phyloP scores from a whole-genome alignment of 2,329 filamentous ascomycete genomes.

The Colletotrichum australisinense region DNA sequence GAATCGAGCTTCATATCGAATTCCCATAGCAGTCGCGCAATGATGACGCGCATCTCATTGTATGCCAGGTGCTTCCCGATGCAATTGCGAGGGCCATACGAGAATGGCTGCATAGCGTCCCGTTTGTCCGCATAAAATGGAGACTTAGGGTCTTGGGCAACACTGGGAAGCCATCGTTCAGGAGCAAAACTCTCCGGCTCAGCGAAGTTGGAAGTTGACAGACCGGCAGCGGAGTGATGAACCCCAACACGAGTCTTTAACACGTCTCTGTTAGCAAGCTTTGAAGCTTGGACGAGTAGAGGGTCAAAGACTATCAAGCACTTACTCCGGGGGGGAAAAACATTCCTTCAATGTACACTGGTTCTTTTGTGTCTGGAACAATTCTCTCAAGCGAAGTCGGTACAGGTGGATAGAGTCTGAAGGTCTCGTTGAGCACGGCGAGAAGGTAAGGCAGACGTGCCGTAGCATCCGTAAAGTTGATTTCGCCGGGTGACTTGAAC shows the following conservation, averaged over 20 bases:
- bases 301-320: neutral
- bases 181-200: constrained; percentile 57
- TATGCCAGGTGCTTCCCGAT: constrained; percentile 51
- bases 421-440: constrained; percentile 13
- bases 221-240: constrained; percentile 44
- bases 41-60: constrained; percentile 60
- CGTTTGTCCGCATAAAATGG: constrained; percentile 18
- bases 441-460: constrained; percentile 41
- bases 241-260: constrained; percentile 47
- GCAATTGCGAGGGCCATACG: constrained; percentile 24
- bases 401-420: constrained; percentile 17
- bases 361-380: neutral
- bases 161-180: constrained; percentile 47
- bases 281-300: neutral
- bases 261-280: neutral
- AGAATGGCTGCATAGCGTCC: constrained; percentile 26
- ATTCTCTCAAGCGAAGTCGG: neutral
- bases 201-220: constrained; percentile 48
- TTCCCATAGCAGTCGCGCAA: constrained; percentile 59
- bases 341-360: neutral
- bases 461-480: constrained; percentile 45
- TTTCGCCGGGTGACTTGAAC: constrained; percentile 48
- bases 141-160: constrained; percentile 19
- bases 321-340: neutral
- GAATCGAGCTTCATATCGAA: constrained; percentile 58